Percentiles rank a stretch among this genome's conserved stretches.
Evolutionary conservation across 805 yeast species (phyloP).

Genomic region (Candida gorgasii): DNA sequence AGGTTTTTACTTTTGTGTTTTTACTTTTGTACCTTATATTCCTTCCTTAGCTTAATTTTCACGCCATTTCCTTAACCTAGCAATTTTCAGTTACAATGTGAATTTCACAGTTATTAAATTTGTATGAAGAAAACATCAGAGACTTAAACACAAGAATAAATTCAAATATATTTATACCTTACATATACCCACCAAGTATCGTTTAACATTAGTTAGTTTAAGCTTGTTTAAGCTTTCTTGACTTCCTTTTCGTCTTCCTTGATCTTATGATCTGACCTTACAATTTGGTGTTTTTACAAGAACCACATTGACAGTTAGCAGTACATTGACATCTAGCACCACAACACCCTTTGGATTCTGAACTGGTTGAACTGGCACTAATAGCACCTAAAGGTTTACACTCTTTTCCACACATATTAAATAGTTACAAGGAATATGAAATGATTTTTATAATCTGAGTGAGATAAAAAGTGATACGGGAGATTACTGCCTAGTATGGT

Average conservation of each 20-base stretch:
- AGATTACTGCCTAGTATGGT: neutral
- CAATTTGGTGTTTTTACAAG: constrained; percentile 45
- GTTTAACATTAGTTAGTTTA: no score
- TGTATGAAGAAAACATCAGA: no score
- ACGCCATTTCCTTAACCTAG: no score
- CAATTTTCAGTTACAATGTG: no score
- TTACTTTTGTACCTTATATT: neutral
- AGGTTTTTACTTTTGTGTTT: neutral
- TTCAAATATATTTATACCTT: no score
- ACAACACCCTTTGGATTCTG: constrained; percentile 25
- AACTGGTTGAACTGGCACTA: constrained; percentile 5
- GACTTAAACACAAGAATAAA: no score
- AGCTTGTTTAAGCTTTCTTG: no score
- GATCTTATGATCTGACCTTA: constrained; percentile 18
- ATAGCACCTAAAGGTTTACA: constrained; percentile 3
- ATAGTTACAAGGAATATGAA: neutral
- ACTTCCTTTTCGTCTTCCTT: no score
- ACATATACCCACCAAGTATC: no score
- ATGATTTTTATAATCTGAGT: neutral
- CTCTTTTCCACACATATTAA: constrained; percentile 21
- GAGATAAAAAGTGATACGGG: neutral
- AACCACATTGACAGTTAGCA: constrained; percentile 38
- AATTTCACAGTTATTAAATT: no score
- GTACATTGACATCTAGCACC: constrained; percentile 45
- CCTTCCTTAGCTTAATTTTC: no score